Conservation (phyloP, 2,329 filamentous ascomycete species). For the Calonectria montana region DNA sequence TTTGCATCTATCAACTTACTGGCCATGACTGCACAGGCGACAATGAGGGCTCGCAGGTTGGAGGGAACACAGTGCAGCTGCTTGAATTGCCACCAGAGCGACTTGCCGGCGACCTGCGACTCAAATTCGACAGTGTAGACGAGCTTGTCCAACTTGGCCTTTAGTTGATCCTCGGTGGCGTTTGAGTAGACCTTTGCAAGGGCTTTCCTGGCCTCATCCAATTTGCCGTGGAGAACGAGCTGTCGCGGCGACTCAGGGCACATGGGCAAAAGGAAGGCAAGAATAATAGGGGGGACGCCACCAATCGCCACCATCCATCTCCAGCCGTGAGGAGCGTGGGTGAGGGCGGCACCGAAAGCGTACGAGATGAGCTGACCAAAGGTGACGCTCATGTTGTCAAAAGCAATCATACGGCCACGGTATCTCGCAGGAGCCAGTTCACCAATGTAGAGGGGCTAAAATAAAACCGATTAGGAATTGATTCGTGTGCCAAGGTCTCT, state of each 20-base stretch:
- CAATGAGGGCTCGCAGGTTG: constrained; percentile 56
- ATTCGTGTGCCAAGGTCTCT: background rate
- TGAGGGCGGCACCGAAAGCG: constrained; percentile 52
- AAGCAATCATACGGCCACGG: constrained; percentile 58
- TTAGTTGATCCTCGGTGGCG: constrained; percentile 53
- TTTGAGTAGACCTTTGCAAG: constrained; percentile 52
- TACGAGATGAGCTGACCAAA: constrained; percentile 54
- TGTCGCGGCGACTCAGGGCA: constrained; percentile 60
- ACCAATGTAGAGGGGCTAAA: constrained; percentile 53
- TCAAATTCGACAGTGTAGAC: constrained; percentile 52
- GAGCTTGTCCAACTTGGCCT: constrained; percentile 52
- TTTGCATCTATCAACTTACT: constrained; percentile 26
- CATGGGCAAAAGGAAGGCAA: constrained; percentile 52
- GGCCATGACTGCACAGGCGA: constrained; percentile 60
- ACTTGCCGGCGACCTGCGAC: constrained; percentile 50
- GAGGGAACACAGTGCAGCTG: constrained; percentile 55
- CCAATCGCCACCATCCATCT: constrained; percentile 60
- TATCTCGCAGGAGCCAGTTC: constrained; percentile 61
- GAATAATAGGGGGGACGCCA: constrained; percentile 55
- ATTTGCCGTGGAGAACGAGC: constrained; percentile 52
- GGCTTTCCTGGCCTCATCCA: constrained; percentile 50
- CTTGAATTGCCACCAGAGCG: constrained; percentile 53
- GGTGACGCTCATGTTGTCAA: constrained; percentile 59
- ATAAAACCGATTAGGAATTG: background rate
- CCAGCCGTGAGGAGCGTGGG: constrained; percentile 55